Percentiles rank a stretch among this genome's conserved stretches.
These are phyloP conservation scores for Rehmannia glutinosa DNA, from an alignment of 257 asterid species.

Conservation along the genomic window DNA sequence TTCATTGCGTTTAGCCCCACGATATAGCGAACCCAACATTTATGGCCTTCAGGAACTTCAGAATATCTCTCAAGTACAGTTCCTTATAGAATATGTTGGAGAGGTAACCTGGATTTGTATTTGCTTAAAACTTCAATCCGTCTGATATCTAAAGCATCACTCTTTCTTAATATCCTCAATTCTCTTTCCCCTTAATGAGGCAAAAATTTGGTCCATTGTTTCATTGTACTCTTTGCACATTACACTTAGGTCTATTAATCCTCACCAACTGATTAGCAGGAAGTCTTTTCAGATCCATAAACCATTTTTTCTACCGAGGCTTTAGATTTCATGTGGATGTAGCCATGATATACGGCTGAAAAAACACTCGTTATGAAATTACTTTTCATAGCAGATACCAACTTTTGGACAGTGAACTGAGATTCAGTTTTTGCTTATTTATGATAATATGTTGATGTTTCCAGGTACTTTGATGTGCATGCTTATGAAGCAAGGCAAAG, in stretches of 20 bases:
- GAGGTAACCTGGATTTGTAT: slow-evolving; percentile 54
- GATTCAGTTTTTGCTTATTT: not conserved
- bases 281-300: not conserved
- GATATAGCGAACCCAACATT: no score
- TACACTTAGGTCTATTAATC: not conserved
- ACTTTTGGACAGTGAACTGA: not conserved
- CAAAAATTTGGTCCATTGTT: not conserved
- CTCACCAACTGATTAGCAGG: not conserved
- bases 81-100: slow-evolving; percentile 91
- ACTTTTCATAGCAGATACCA: not conserved
- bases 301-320: not conserved
- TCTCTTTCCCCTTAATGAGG: not conserved
- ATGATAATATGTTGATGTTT: slow-evolving; percentile 24
- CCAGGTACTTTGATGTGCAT: slow-evolving; percentile 87
- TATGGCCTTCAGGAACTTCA: slow-evolving; percentile 74
- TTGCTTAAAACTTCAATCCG: not conserved
- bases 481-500: slow-evolving; percentile 82
- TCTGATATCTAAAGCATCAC: not conserved
- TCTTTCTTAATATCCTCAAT: not conserved
- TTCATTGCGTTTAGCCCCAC: no score
- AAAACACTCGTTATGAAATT: not conserved
- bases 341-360: not conserved
- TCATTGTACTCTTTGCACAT: not conserved
- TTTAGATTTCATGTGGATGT: not conserved
- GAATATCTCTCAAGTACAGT: slow-evolving; percentile 65